Evolutionary conservation across 2,329 filamentous ascomycete genomes (phyloP).

Genomic region (Aspergillus sp.): DNA sequence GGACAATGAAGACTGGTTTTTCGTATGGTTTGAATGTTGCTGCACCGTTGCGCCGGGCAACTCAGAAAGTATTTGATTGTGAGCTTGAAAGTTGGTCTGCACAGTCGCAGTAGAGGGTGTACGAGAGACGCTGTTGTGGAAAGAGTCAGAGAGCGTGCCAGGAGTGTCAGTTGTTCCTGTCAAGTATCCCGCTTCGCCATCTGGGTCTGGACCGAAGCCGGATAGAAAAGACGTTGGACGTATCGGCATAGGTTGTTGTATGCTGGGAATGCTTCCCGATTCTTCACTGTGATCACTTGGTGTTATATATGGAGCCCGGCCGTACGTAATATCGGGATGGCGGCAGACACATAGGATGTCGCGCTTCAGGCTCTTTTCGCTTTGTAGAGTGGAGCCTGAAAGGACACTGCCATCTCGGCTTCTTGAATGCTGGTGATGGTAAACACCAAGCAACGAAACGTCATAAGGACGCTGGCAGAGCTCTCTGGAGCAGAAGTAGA

Average conservation of each 20-base stretch:
- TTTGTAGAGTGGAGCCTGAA: slow-evolving; percentile 36
- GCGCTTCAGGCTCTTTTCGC: slow-evolving; percentile 36
- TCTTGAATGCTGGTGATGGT: slow-evolving; percentile 21
- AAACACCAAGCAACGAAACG: slow-evolving; percentile 38
- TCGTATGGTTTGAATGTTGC: slow-evolving; percentile 24
- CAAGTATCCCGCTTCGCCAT: slow-evolving; percentile 29
- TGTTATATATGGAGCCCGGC: slow-evolving; percentile 24
- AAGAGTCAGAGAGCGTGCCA: slow-evolving; percentile 20
- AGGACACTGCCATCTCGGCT: slow-evolving; percentile 30
- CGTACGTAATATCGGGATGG: slow-evolving; percentile 32
- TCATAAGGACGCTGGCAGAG: slow-evolving; percentile 39
- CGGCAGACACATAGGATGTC: slow-evolving; percentile 40
- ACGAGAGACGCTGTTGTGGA: slow-evolving; percentile 28
- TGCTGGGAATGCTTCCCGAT: slow-evolving; percentile 26
- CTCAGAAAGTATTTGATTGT: slow-evolving; percentile 17
- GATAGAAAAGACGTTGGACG: slow-evolving; percentile 30
- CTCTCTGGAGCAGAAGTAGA: slow-evolving; percentile 39
- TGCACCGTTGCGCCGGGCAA: slow-evolving; percentile 22
- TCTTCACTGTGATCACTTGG: slow-evolving; percentile 25
- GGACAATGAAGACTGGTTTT: slow-evolving; percentile 36
- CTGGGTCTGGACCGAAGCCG: slow-evolving; percentile 28
- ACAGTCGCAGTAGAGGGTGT: slow-evolving; percentile 31
- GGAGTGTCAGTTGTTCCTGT: slow-evolving; percentile 29
- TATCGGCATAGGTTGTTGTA: slow-evolving; percentile 32
- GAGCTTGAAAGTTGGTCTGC: slow-evolving; percentile 21